Evolutionary conservation across 805 yeast genomes (phyloP).

Genomic region (Lipomyces starkeyi): DNA sequence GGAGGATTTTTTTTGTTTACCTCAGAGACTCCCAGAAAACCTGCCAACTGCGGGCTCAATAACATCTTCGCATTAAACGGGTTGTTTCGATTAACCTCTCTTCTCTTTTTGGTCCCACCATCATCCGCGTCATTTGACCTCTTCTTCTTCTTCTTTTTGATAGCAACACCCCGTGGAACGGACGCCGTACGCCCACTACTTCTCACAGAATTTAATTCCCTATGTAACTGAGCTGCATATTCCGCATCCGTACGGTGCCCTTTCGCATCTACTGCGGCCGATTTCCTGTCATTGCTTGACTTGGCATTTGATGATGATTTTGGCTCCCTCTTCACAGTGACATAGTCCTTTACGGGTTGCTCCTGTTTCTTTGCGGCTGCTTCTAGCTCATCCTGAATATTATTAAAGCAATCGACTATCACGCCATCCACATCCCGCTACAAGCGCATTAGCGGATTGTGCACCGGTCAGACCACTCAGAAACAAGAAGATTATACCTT

Average conservation of each 20-base stretch:
- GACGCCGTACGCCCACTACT: conserved; percentile 11
- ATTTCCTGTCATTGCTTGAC: conserved; percentile 8
- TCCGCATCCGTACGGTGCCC: conserved; percentile 35
- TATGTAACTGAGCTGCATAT: conserved; percentile 29
- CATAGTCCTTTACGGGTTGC: conserved; percentile 18
- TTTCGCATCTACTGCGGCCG: conserved; percentile 20
- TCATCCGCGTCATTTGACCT: conserved; percentile 27
- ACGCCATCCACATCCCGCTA: conserved; percentile 64
- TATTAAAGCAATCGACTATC: conserved; percentile 63
- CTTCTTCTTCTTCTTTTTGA: conserved; percentile 29
- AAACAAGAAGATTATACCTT: conserved; percentile 42
- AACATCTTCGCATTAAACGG: conserved; percentile 51
- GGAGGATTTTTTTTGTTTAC: conserved; percentile 9
- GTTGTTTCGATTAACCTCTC: conserved; percentile 44
- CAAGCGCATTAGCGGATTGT: conserved; percentile 9
- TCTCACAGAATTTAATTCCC: conserved; percentile 28
- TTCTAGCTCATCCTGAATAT: conserved; percentile 52
- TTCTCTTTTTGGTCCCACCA: conserved; percentile 25
- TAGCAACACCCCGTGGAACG: not conserved
- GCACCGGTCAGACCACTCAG: not conserved
- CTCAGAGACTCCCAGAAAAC: conserved; percentile 54
- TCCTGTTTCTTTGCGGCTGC: conserved; percentile 41
- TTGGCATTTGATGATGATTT: not conserved
- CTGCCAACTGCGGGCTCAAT: conserved; percentile 59
- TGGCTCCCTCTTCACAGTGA: conserved; percentile 3